Conservation (phyloP, 2,329 filamentous ascomycete genomes). For the Lecanicillium sp. region DNA sequence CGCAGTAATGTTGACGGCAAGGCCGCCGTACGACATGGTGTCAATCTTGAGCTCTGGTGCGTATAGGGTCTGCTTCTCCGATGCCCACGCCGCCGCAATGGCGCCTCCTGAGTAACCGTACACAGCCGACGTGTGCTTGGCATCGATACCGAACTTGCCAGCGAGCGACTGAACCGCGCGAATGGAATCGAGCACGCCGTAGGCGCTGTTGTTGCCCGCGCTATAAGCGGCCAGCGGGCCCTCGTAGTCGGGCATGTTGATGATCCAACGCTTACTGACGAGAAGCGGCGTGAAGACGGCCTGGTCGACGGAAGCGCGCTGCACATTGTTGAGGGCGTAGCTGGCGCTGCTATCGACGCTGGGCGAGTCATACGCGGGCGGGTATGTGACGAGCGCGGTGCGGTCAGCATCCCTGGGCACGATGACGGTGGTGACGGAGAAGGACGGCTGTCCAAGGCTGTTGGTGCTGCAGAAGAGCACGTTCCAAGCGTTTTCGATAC, state of each 20-base stretch:
- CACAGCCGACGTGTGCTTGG: conserved; percentile 32
- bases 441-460: conserved; percentile 27
- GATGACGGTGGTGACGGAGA: conserved; percentile 32
- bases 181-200: conserved; percentile 39
- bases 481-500: conserved; percentile 22
- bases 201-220: conserved; percentile 36
- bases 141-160: conserved; percentile 26
- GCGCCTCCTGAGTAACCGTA: conserved; percentile 54
- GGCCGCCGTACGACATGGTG: conserved; percentile 44
- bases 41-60: conserved; percentile 45
- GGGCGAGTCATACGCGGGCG: conserved; percentile 31
- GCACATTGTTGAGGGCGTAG: conserved; percentile 23
- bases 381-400: conserved; percentile 29
- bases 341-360: conserved; percentile 31
- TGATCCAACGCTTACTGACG: conserved; percentile 35
- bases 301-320: conserved; percentile 14
- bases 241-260: conserved; percentile 42
- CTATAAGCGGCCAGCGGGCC: conserved; percentile 39
- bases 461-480: conserved; percentile 32
- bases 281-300: conserved; percentile 17
- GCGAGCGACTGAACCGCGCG: conserved; percentile 33
- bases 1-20: conserved; percentile 34
- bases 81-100: conserved; percentile 45
- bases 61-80: conserved; percentile 45
- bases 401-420: conserved; percentile 16